Evolutionary conservation across 2,329 filamentous ascomycete species (phyloP), one percentile per base, ranked within the genome.

Genomic region (Xylariales sp.): DNA sequence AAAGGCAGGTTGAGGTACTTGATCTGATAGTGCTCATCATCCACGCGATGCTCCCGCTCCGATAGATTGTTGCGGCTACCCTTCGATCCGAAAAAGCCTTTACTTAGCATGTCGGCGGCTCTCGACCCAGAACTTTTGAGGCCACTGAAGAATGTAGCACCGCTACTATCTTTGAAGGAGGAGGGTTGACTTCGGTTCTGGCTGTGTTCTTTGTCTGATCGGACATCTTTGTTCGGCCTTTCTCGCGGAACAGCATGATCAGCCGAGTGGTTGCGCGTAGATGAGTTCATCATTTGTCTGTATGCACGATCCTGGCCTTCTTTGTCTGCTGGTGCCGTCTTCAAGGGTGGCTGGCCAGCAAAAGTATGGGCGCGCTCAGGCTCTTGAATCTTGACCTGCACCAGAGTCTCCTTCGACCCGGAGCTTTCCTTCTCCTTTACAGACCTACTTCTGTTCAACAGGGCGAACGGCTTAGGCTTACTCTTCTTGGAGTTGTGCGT

Each of bases 1-100:
- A 97, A 69, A 1, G 89, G 88, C 37, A 86, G 71, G 55, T 93
- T 95, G 60, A 97, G 88, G 31, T 95, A 82, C 52, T 85, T 88
- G 55, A 89, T 74, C 41, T 85, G 75, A 55, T 96, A 95, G 54
- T 88, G 84, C 57, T 93, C 88, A 54, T 89, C 84, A 51, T 88
- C 88, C 10, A 88, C 66, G 2, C 76, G 63, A 4, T 72, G 67
- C 46, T 86, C 82, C 47, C 66, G 84, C 58, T 82, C 86, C n/a
- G 24, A 8, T n/a, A n/a, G 8, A 27, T 27, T 51, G 64, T 76
- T 27, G 82, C 78, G 51, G 80, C 86, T 57, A 85, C 87, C 54
- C 82, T 85, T 42, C 86, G 76, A 15, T 75, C 76, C 86, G 56
- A 95, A 90, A 38, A 94, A 73, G 8, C 85, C 84, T 57, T 89